Percentiles rank a stretch among this genome's conserved stretches.
Conservation (phyloP, 139 green algal species). For the Coelastrella sp. region DNA sequence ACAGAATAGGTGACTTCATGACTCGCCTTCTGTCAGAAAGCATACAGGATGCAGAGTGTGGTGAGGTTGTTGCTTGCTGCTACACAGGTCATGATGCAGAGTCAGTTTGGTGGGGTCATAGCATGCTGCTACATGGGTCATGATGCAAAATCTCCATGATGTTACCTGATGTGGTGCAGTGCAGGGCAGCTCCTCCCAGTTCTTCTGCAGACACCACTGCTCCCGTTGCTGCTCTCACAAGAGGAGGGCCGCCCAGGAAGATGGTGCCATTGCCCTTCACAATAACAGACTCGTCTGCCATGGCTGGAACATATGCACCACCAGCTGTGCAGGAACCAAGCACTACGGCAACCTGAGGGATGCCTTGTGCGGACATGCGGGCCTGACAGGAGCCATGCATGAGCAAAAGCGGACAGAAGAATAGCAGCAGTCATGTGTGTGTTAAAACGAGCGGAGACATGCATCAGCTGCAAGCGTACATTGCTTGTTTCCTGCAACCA, state of each 20-base stretch:
- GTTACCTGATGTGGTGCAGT: conserved; percentile 80
- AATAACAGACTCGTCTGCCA: conserved; percentile 88
- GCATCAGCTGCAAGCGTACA: no score
- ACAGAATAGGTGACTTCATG: no score
- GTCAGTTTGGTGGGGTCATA: no score
- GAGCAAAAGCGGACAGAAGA: background rate
- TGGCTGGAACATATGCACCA: conserved; percentile 86
- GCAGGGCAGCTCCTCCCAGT: conserved; percentile 90
- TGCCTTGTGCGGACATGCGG: conserved; percentile 86
- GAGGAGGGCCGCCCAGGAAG: conserved; percentile 56
- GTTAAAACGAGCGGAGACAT: no score
- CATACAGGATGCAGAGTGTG: no score
- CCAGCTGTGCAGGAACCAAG: conserved; percentile 94
- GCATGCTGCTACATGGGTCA: background rate
- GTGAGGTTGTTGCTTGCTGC: no score
- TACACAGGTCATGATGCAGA: no score
- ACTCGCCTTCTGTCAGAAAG: no score
- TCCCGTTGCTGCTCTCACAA: conserved; percentile 85
- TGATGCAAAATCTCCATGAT: background rate
- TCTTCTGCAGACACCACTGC: conserved; percentile 93
- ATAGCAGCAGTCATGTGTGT: no score
- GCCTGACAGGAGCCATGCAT: conserved; percentile 57
- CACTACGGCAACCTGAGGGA: conserved; percentile 93
- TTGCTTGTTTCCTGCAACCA: no score
- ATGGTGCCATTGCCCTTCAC: conserved; percentile 73